Percentiles rank a stretch among this genome's conserved stretches.
Conservation (phyloP, 2,329 filamentous ascomycete species). For the Aaosphaeria pasadenensis region DNA sequence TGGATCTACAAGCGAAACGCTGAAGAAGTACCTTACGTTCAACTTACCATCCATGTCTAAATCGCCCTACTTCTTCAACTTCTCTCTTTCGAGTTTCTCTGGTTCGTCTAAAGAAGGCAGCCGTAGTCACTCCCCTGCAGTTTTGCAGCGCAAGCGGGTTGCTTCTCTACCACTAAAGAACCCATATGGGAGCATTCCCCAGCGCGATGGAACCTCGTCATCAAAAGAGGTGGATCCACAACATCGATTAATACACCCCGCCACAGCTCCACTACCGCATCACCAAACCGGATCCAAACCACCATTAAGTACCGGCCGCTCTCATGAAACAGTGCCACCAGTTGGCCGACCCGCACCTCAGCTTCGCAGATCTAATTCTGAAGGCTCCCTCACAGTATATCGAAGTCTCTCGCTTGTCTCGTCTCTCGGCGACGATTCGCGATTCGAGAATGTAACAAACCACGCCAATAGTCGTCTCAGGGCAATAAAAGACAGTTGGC, state of each 20-base stretch:
- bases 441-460: slow-evolving; percentile 75
- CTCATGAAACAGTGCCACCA: not conserved
- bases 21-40: slow-evolving; percentile 37
- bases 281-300: slow-evolving; percentile 5
- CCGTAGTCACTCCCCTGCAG: slow-evolving; percentile 8
- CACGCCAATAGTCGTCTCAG: slow-evolving; percentile 88
- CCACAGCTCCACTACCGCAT: slow-evolving; percentile 6
- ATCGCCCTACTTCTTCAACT: slow-evolving; percentile 33
- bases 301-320: not conserved
- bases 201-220: slow-evolving; percentile 19
- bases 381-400: slow-evolving; percentile 72
- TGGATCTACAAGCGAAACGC: slow-evolving; percentile 27
- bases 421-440: slow-evolving; percentile 77
- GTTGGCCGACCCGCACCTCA: slow-evolving; percentile 15
- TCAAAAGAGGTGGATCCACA: slow-evolving; percentile 8
- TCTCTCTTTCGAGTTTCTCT: slow-evolving; percentile 34
- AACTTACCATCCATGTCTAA: slow-evolving; percentile 37
- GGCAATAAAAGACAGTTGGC: slow-evolving; percentile 82
- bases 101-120: slow-evolving; percentile 22
- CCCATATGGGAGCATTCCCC: slow-evolving; percentile 2
- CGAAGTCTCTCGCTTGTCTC: slow-evolving; percentile 74
- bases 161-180: slow-evolving; percentile 9
- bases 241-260: slow-evolving; percentile 2
- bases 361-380: slow-evolving; percentile 65
- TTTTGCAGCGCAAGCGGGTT: slow-evolving; percentile 12